Conservation (phyloP, 192 early-diverging fungal species). For the Lobosporangium transversale region DNA sequence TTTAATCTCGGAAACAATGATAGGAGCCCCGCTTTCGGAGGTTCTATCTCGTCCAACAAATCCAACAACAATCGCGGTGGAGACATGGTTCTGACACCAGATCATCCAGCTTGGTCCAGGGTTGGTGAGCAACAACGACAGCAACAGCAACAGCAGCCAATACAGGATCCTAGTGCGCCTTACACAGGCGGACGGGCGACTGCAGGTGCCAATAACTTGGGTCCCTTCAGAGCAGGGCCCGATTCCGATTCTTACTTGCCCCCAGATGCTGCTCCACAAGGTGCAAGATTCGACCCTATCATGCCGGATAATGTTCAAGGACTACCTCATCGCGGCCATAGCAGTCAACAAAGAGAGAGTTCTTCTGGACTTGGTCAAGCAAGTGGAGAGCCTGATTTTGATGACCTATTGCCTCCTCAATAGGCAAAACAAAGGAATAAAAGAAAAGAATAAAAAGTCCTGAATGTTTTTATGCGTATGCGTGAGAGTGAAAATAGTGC, state of each 20-base stretch:
- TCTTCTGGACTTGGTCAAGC: neutral
- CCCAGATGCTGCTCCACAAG: constrained; percentile 26
- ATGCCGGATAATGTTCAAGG: constrained; percentile 20
- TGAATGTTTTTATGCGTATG: no score
- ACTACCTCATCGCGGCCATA: constrained; percentile 6
- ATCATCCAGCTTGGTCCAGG: constrained; percentile 34
- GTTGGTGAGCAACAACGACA: neutral
- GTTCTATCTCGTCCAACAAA: no score
- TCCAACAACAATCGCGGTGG: constrained; percentile 9
- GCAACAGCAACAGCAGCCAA: neutral
- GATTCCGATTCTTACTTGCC: constrained; percentile 25
- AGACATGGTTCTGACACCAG: constrained; percentile 45
- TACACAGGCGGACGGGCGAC: constrained; percentile 19
- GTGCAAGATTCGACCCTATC: constrained; percentile 37
- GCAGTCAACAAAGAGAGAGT: no score
- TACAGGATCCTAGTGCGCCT: constrained; percentile 8
- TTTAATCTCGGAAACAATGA: neutral
- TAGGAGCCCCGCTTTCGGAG: constrained; percentile 24
- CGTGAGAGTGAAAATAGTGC: no score
- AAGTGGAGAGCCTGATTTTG: constrained; percentile 23
- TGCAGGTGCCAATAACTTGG: neutral
- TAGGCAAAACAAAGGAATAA: neutral
- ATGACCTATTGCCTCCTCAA: constrained; percentile 20
- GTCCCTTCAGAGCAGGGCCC: constrained; percentile 7
- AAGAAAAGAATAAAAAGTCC: neutral